Evolutionary conservation across 1,284 basidiomycete species (phyloP).

Genomic region (Tylopilus orsonianus): DNA sequence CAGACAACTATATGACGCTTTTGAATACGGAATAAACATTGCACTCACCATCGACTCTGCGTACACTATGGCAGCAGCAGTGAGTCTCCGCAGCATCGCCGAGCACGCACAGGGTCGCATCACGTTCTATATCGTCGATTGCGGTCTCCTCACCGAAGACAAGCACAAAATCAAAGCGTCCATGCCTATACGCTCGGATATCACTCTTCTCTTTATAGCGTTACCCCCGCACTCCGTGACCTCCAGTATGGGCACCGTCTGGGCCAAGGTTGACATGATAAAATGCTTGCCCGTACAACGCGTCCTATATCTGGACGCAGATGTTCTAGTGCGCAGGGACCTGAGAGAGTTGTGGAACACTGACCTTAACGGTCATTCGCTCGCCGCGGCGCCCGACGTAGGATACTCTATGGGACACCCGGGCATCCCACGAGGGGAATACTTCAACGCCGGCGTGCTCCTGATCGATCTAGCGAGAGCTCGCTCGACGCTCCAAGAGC

Average conservation of each 20-base stretch:
- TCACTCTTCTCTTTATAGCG: conserved; percentile 44
- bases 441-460: conserved; percentile 60
- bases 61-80: conserved; percentile 50
- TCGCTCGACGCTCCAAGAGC: conserved; percentile 27
- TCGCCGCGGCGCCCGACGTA: conserved; percentile 51
- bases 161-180: conserved; percentile 37
- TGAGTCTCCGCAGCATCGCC: conserved; percentile 45
- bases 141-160: conserved; percentile 41
- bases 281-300: conserved; percentile 47
- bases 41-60: conserved; percentile 43
- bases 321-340: conserved; percentile 46
- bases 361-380: conserved; percentile 39
- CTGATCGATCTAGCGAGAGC: conserved; percentile 47
- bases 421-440: conserved; percentile 32
- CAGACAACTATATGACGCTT: conserved; percentile 16
- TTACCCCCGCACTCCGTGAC: conserved; percentile 37
- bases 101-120: conserved; percentile 40
- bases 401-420: conserved; percentile 50
- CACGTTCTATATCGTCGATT: conserved; percentile 51
- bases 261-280: conserved; percentile 55
- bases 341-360: conserved; percentile 45
- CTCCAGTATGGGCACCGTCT: conserved; percentile 35
- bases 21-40: conserved; percentile 50
- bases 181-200: conserved; percentile 28
- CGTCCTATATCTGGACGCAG: conserved; percentile 54